A percentile compares a stretch with the other conserved stretches of the same genome.
These are phyloP conservation scores for Globisporangium okanoganense DNA, from an alignment of 352 stramenopile species.

Conservation along the genomic window DNA sequence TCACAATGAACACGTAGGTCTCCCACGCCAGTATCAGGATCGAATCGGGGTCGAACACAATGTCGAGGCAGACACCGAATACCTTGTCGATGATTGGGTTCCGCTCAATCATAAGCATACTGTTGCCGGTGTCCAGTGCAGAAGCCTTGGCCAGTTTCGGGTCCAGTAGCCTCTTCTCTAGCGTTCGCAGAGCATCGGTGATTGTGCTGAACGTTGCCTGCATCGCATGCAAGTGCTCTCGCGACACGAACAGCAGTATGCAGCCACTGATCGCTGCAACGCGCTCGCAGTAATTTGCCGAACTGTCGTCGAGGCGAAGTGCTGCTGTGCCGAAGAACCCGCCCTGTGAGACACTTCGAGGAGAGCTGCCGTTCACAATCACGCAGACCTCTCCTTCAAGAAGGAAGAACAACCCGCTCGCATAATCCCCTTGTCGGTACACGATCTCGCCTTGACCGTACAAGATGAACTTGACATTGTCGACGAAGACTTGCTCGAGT, in stretches of 20 bases:
- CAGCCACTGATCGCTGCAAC: conserved; percentile 49
- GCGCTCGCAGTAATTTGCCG: conserved; percentile 40
- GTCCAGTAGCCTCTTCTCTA: conserved; percentile 49
- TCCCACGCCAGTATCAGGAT: conserved; percentile 48
- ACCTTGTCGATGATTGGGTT: conserved; percentile 4
- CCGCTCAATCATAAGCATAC: not conserved
- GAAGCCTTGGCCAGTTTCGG: conserved; percentile 44
- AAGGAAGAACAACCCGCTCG: conserved; percentile 53
- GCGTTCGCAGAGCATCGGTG: conserved; percentile 25
- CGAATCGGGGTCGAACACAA: conserved; percentile 54
- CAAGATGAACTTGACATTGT: conserved; percentile 64
- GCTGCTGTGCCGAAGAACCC: conserved; percentile 52
- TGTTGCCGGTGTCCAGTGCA: not conserved
- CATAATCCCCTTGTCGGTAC: conserved; percentile 59
- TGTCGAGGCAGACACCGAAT: conserved; percentile 4
- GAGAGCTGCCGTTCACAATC: conserved; percentile 27
- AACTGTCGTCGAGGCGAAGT: conserved; percentile 30
- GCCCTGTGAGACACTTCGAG: conserved; percentile 39
- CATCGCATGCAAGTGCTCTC: conserved; percentile 43
- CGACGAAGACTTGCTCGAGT: conserved; percentile 52
- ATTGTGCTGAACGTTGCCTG: conserved; percentile 26
- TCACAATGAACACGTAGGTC: conserved; percentile 45
- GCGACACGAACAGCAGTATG: conserved; percentile 51
- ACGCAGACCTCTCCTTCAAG: conserved; percentile 50
- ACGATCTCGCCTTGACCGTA: conserved; percentile 67